phyloP scores from a whole-genome alignment of 345 rosid species.

The Camelina neglecta region DNA sequence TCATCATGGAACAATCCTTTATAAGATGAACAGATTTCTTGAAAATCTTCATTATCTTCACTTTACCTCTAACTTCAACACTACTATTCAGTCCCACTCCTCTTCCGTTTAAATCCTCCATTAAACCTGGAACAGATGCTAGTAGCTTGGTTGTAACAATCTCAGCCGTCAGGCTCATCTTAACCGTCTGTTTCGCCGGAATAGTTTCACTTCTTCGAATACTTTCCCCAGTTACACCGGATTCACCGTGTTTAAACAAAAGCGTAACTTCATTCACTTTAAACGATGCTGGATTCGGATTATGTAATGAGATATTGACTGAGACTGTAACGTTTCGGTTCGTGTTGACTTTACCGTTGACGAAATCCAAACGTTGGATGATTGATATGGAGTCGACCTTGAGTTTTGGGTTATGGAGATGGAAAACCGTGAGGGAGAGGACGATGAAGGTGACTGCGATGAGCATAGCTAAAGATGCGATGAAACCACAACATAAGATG shows the following conservation, averaged over 20 bases:
- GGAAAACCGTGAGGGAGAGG: constrained; percentile 39
- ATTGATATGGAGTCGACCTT: constrained; percentile 24
- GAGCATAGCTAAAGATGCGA: constrained; percentile 24
- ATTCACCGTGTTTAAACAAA: not conserved
- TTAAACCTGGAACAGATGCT: constrained; percentile 28
- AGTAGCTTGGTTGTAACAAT: constrained; percentile 27
- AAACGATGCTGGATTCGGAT: constrained; percentile 30
- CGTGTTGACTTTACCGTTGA: constrained; percentile 32
- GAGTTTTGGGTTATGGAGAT: constrained; percentile 40
- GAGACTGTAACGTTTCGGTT: constrained; percentile 26
- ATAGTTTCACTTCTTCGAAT: not conserved
- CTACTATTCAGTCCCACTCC: constrained; percentile 24
- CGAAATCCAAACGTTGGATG: constrained; percentile 33
- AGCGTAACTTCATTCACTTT: not conserved
- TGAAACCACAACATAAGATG: constrained; percentile 44
- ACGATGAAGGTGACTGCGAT: constrained; percentile 41
- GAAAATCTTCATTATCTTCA: constrained; percentile 31
- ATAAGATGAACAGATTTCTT: constrained; percentile 37
- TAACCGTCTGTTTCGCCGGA: constrained; percentile 28
- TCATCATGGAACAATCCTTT: constrained; percentile 22
- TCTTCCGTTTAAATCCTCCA: constrained; percentile 22
- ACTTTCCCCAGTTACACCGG: constrained; percentile 5
- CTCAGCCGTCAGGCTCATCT: constrained; percentile 40
- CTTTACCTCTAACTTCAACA: constrained; percentile 20
- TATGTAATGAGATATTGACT: constrained; percentile 25